phyloP scores from a whole-genome alignment of 768 basidiomycete genomes.

The Suillus lakei region DNA sequence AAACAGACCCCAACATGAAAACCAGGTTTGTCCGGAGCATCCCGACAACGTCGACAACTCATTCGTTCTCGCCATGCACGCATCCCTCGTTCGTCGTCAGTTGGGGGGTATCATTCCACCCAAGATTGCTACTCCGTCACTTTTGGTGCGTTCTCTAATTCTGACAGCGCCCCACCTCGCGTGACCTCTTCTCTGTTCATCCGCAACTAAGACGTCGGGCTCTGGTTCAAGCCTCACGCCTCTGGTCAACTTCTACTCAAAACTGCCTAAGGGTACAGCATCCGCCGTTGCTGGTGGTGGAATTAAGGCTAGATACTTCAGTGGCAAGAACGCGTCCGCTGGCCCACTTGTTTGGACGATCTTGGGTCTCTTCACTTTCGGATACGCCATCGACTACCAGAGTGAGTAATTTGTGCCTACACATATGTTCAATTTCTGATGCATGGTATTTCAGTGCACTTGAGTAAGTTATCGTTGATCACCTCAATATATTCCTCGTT shows the following conservation, averaged over 20 bases:
- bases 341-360: constrained; percentile 68
- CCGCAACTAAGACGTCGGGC: constrained; percentile 65
- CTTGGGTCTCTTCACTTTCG: constrained; percentile 70
- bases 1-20: constrained; percentile 4
- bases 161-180: not conserved
- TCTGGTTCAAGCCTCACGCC: constrained; percentile 80
- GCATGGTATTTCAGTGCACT: constrained; percentile 61
- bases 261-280: constrained; percentile 88
- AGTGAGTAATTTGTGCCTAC: constrained; percentile 55
- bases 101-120: constrained; percentile 89
- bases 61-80: constrained; percentile 62
- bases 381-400: constrained; percentile 90
- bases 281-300: constrained; percentile 71
- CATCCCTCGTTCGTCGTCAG: constrained; percentile 83
- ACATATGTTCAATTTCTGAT: constrained; percentile 12
- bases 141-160: constrained; percentile 59
- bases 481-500: constrained; percentile 12
- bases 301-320: constrained; percentile 82
- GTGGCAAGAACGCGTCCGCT: constrained; percentile 84
- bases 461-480: constrained; percentile 60
- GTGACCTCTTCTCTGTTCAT: constrained; percentile 16
- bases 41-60: constrained; percentile 21
- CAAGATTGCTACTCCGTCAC: constrained; percentile 90
- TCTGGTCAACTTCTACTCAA: constrained; percentile 95
- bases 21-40: constrained; percentile 10